Base-by-base conservation (phyloP, 768 basidiomycete species). In the Tulasnella sp. region DNA sequence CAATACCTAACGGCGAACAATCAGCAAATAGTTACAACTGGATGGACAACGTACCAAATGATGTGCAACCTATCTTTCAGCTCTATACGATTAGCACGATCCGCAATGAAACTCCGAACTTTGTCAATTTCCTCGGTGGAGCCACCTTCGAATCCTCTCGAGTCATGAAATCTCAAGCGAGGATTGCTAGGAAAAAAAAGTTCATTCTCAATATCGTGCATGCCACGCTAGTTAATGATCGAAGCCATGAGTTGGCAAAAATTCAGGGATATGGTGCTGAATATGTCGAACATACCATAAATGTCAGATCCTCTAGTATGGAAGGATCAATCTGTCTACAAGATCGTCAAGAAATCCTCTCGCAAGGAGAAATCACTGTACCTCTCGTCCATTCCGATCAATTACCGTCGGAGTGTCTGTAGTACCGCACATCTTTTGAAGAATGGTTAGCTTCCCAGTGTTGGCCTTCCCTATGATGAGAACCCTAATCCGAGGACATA, bases 101-200 rank as follows among this genome's bases (percentile, higher is more conserved):
- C 20, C n/a, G 48, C 20, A 10, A 72, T 60, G 54, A 72, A 71
- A 2, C 39, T 37, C 40, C 54, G 58, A 20, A 70, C 62, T 6
- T 45, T 58, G 1, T 60, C 45, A 2, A 69, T 46, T 51, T 70
- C 64, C 2, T 57, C 50, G 0, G 24, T 56, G 3, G 55, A 57
- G 3, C 69, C 69, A 16, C 65, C 53, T 57, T 70, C 68, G 42
- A 71, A 68, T 3, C 69, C 70, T 35, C 60, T 51, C 15, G 70
- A 71, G 50, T 71, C 69, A 37, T 71, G 70, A 49, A 71, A 70
- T 19, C 69, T 60, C 54, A 68, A 70, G 2, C 55, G 45, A 3
- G 53, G 57, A 27, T 65, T 66, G 57, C 59, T 66, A 24, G 33
- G 41, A 54, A 66, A 70, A 5, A 60, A 53, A 33, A 66, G 59